phyloP scores from a whole-genome alignment of 495 filamentous ascomycete genomes.

The Astrothelium subdiscretum region DNA sequence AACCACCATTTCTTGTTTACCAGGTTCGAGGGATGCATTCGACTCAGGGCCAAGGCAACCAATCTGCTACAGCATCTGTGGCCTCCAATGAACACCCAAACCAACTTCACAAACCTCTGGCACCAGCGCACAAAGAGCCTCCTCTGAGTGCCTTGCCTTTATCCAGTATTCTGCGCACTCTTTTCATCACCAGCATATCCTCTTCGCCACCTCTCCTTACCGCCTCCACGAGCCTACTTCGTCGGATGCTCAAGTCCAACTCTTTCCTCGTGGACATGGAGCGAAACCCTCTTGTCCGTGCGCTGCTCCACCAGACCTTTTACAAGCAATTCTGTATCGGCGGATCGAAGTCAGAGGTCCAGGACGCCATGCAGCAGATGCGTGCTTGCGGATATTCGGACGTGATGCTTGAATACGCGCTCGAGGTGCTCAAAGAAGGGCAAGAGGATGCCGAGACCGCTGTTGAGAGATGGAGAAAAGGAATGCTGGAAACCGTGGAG shows the following conservation, averaged over 20 bases:
- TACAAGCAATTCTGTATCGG: constrained; percentile 82
- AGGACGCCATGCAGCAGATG: constrained; percentile 43
- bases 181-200: constrained; percentile 68
- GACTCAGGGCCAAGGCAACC: background rate
- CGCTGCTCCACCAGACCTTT: constrained; percentile 61
- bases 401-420: constrained; percentile 66
- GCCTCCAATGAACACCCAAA: background rate
- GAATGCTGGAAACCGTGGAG: constrained; percentile 63
- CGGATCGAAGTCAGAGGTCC: constrained; percentile 51
- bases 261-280: constrained; percentile 34
- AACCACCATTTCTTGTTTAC: background rate
- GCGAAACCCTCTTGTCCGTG: constrained; percentile 25
- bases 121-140: background rate
- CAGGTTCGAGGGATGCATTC: background rate
- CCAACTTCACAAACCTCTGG: background rate
- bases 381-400: constrained; percentile 60
- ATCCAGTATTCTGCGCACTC: constrained; percentile 61
- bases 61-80: background rate
- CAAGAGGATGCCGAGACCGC: constrained; percentile 38
- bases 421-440: constrained; percentile 56
- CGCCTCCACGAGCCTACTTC: constrained; percentile 58
- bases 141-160: constrained; percentile 59
- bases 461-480: constrained; percentile 60
- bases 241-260: constrained; percentile 56
- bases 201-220: constrained; percentile 61